These are phyloP conservation scores for Fusarium fujikuroi DNA, from an alignment of 2,329 filamentous ascomycete species.

Conservation along the genomic window DNA sequence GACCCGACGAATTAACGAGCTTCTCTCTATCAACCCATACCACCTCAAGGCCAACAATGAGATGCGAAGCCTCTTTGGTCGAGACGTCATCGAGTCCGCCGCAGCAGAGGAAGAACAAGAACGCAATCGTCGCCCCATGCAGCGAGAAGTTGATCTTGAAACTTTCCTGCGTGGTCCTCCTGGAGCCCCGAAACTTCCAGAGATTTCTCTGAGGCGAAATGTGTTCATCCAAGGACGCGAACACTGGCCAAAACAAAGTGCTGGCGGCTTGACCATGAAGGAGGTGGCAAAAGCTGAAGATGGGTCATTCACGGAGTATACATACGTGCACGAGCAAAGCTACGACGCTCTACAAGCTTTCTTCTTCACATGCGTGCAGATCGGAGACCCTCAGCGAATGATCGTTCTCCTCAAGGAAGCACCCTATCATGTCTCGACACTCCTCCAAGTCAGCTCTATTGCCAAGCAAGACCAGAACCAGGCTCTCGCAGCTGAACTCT, in stretches of 20 bases:
- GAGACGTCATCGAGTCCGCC: conserved; percentile 66
- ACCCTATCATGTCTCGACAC: conserved; percentile 88
- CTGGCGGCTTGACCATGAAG: conserved; percentile 87
- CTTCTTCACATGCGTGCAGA: conserved; percentile 84
- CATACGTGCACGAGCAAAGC: conserved; percentile 76
- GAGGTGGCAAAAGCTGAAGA: conserved; percentile 54
- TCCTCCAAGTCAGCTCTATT: conserved; percentile 93
- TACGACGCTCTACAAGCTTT: conserved; percentile 81
- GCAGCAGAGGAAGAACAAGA: conserved; percentile 61
- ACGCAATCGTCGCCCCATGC: conserved; percentile 51
- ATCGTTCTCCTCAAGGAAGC: conserved; percentile 71
- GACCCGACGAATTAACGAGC: conserved; percentile 49
- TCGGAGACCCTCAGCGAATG: conserved; percentile 84
- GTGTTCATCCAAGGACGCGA: conserved; percentile 88
- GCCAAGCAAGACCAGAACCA: conserved; percentile 92
- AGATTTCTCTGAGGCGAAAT: conserved; percentile 79
- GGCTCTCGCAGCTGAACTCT: conserved; percentile 83
- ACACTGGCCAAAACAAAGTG: conserved; percentile 82
- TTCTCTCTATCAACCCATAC: conserved; percentile 67
- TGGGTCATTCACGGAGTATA: conserved; percentile 75
- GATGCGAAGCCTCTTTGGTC: conserved; percentile 75
- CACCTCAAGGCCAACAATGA: conserved; percentile 89
- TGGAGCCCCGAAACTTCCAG: conserved; percentile 70
- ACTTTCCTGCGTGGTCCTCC: conserved; percentile 65
- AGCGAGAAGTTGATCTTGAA: conserved; percentile 67